Evolutionary conservation across 495 filamentous ascomycete genomes (phyloP).

Genomic region (Lasiosphaeris hirsuta): DNA sequence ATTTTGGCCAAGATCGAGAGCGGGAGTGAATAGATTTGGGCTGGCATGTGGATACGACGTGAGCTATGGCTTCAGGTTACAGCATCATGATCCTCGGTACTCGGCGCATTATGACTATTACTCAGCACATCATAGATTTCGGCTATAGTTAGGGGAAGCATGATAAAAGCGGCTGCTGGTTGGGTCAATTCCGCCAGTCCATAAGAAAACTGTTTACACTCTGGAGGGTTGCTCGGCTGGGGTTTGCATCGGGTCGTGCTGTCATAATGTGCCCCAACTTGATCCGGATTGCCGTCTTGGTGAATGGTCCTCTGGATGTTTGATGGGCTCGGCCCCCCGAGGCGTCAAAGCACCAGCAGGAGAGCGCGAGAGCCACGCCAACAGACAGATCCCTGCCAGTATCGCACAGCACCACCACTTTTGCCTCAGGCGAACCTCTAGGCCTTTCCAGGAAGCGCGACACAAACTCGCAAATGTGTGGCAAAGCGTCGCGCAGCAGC

Average conservation of each 20-base stretch:
- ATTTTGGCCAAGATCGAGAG: constrained; percentile 65
- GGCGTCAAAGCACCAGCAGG: constrained; percentile 41
- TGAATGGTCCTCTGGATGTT: constrained; percentile 40
- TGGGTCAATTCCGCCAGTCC: constrained; percentile 41
- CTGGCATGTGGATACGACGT: background rate
- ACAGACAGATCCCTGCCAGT: constrained; percentile 42
- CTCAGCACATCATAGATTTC: background rate
- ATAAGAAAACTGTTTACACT: constrained; percentile 88
- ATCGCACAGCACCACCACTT: constrained; percentile 39
- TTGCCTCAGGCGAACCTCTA: constrained; percentile 1
- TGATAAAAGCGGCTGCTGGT: background rate
- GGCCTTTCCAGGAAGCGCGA: constrained; percentile 21
- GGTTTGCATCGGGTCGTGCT: constrained; percentile 70
- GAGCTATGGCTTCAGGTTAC: background rate
- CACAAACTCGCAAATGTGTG: constrained; percentile 51
- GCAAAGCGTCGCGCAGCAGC: constrained; percentile 65
- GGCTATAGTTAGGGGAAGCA: background rate
- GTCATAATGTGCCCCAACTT: constrained; percentile 75
- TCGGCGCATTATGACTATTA: too few relatives aligned
- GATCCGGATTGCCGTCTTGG: constrained; percentile 73
- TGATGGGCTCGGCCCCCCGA: constrained; percentile 24
- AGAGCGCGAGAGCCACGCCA: constrained; percentile 48
- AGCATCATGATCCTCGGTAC: too few relatives aligned
- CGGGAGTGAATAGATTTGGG: constrained; percentile 5
- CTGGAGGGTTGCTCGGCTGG: constrained; percentile 75